phyloP scores from a whole-genome alignment of 768 basidiomycete genomes.

The Terana coerulea region DNA sequence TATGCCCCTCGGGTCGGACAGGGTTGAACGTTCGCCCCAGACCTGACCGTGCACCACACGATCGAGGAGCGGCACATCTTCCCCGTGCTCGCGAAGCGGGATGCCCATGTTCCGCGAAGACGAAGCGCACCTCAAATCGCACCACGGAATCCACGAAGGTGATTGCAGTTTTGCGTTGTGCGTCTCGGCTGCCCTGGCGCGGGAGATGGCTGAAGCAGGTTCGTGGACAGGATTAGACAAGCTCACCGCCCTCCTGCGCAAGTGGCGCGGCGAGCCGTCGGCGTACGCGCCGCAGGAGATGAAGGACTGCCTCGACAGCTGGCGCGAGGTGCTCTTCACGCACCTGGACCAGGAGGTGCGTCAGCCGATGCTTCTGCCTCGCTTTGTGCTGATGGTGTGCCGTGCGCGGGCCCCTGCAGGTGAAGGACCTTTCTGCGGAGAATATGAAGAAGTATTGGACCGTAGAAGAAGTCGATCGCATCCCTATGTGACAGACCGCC shows the following conservation, averaged over 20 bases:
- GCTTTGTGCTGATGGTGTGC: neutral
- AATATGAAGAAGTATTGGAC: slow-evolving; percentile 54
- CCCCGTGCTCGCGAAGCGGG: slow-evolving; percentile 43
- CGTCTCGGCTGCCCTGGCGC: neutral
- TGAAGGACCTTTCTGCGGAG: slow-evolving; percentile 44
- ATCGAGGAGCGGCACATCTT: slow-evolving; percentile 53
- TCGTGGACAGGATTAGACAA: slow-evolving; percentile 39
- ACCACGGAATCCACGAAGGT: slow-evolving; percentile 54
- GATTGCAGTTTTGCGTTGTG: no score
- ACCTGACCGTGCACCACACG: slow-evolving; percentile 51
- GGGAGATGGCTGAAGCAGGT: no score
- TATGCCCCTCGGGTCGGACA: neutral
- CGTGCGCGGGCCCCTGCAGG: no score
- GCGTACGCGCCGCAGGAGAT: slow-evolving; percentile 49
- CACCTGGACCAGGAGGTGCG: slow-evolving; percentile 54
- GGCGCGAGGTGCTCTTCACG: slow-evolving; percentile 43
- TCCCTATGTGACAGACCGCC: no score
- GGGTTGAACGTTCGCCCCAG: slow-evolving; percentile 25
- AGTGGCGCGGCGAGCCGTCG: slow-evolving; percentile 40
- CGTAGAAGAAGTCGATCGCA: slow-evolving; percentile 39
- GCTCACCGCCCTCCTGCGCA: slow-evolving; percentile 35
- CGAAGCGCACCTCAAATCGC: slow-evolving; percentile 45
- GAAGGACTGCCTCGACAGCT: slow-evolving; percentile 45
- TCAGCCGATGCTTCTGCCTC: neutral
- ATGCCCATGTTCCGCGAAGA: slow-evolving; percentile 46